phyloP scores from a whole-genome alignment of 805 yeast genomes.

The Candida schatavii region DNA sequence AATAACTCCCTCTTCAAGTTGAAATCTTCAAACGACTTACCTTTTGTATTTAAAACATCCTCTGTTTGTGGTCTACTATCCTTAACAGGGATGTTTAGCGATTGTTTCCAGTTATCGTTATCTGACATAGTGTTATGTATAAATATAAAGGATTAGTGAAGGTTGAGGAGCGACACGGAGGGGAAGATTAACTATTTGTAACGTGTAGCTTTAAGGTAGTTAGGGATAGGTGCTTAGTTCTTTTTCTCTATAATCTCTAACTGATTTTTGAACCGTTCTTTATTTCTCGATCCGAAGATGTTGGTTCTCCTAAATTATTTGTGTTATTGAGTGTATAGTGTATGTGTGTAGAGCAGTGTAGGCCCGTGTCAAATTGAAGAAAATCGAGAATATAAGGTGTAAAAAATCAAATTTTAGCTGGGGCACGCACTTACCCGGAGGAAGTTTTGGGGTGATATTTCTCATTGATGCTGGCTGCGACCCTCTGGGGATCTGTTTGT shows the following conservation, averaged over 20 bases:
- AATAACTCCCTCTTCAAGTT: constrained; percentile 86
- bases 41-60: constrained; percentile 89
- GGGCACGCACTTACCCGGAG: not conserved
- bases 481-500: too few relatives aligned
- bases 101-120: constrained; percentile 59
- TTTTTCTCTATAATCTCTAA: too few relatives aligned
- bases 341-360: not conserved
- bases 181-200: too few relatives aligned
- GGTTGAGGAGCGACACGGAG: too few relatives aligned
- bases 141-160: too few relatives aligned
- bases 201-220: too few relatives aligned
- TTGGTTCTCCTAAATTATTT: too few relatives aligned
- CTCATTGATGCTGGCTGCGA: too few relatives aligned
- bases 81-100: constrained; percentile 72
- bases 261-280: too few relatives aligned
- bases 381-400: not conserved
- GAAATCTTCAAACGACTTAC: constrained; percentile 88
- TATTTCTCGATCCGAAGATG: too few relatives aligned
- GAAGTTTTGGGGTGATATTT: not conserved
- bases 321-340: not conserved
- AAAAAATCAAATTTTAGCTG: not conserved
- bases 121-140: constrained; percentile 10
- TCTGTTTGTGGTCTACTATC: constrained; percentile 97
- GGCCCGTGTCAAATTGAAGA: not conserved
- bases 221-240: too few relatives aligned